Evolutionary conservation across 2,329 filamentous ascomycete genomes (phyloP), one percentile per base, ranked within the genome.

Genomic region (Botryotinia calthae): DNA sequence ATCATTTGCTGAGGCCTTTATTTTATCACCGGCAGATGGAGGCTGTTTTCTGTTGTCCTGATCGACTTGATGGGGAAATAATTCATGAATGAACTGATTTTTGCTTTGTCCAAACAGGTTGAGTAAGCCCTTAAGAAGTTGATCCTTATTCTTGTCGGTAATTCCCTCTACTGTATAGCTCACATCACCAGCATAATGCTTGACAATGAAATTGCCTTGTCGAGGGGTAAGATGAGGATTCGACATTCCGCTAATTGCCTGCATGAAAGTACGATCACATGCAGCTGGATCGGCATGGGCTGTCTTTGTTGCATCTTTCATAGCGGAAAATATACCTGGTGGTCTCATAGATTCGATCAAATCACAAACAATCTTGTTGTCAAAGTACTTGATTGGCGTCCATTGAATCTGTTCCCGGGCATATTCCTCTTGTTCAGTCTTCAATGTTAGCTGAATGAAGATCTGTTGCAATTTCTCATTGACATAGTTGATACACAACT

Each of bases 381-480:
- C 96, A 79, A 98, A 99, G 84, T 98, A 99, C 80, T 96, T 97
- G 86, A 99, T 99, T 3, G 96, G 96, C 0, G 95, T 98, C 96
- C 96, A 99, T 81, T 97, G 91, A 81, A 99, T 99, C 85, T 98
- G 91, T 82, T 99, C 96, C 66, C 93, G 87, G 25, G 92, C 94
- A 80, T 99, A 99, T 82, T 99, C 96, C 78, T 99, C 96, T 84
- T 99, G 96, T 82, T 99, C 96, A 0, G 96, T 92, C 85, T 97
- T 97, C 75, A 99, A 84, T 0, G 96, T 99, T 78, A 99, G 86
- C 82, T 99, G 96, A 78, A 99, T 99, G 81, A 99, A 99, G 79
- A 99, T 98, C 81, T 99, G 96, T 83, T 99, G 96, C 73, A 99
- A 86, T 83, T 99, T 99, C 84, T 99, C 96, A 83, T 99, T 99